Evolutionary conservation across 2,329 filamentous ascomycete genomes (phyloP), one percentile per base, ranked within the genome.

Genomic region (Diplocarpon mali): DNA sequence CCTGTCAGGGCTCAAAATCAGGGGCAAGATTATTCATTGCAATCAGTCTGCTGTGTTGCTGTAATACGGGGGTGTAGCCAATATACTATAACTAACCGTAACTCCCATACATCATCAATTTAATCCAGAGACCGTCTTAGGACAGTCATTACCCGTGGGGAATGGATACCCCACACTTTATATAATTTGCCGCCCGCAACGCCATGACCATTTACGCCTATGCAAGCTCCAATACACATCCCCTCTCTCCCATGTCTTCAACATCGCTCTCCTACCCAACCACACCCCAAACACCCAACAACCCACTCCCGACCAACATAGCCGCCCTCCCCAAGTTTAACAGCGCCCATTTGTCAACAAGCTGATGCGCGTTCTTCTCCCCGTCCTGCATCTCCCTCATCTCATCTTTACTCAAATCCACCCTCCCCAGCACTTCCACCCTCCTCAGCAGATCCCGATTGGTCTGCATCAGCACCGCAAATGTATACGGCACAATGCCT

Each of bases 331-430:
- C 67, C 30, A 78, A 50, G 53, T 77, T 77, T 53, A 76, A 55
- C 40, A 66, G 61, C 2, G 65, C 73, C 75, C 75, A 80, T 46
- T 62, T 64, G 53, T 78, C 73, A 31, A 79, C 65, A 52, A 78
- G 57, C 46, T 62, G 65, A 59, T 75, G 72, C 7, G 65, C 64
- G 0, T 64, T 70, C 61, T 64, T 70, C 60, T 71, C 66, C 42
- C 65, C 60, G 31, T 31, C 57, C 27, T 64, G 53, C 5, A 57
- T 54, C 45, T 70, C 69, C 1, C 57, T 59, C 14, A 57, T 59
- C 14, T 65, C 59, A 44, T 53, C 54, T 44, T 67, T 66, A 20
- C 60, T 60, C 36, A 66, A 52, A 10, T 58, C 62, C 12, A 63
- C 53, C 3, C 52, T 57, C 16, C 62, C 60, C 13, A 68, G 62